These are phyloP conservation scores for Cyclotella distinguenda DNA, from an alignment of 108 stramenopile species.

Conservation along the genomic window DNA sequence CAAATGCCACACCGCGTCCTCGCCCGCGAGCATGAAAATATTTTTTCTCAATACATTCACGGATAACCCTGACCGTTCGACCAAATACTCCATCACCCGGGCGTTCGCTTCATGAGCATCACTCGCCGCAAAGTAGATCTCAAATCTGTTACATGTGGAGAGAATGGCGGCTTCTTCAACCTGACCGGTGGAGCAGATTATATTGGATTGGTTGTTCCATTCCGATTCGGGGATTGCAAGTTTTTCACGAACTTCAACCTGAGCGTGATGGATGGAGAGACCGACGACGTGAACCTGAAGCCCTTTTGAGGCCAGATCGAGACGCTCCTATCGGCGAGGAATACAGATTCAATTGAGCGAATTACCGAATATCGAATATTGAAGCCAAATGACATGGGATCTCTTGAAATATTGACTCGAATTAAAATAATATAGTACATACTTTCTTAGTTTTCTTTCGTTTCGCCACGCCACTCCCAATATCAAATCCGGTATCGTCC, in stretches of 20 bases:
- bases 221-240: conserved; percentile 93
- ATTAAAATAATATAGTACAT: neutral
- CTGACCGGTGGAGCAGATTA: conserved; percentile 73
- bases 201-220: conserved; percentile 89
- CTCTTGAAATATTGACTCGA: neutral
- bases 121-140: conserved; percentile 93
- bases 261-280: conserved; percentile 96
- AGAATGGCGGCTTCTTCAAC: conserved; percentile 95
- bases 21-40: conserved; percentile 93
- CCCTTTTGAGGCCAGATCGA: conserved; percentile 85
- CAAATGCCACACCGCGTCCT: conserved; percentile 97
- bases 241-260: conserved; percentile 97
- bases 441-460: conserved; percentile 45
- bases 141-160: conserved; percentile 98
- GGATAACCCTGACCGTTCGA: conserved; percentile 80
- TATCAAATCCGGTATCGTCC: conserved; percentile 13
- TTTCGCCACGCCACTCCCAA: conserved; percentile 2
- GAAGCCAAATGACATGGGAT: neutral
- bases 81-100: conserved; percentile 81
- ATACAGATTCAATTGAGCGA: neutral
- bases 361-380: too few relatives aligned
- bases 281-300: conserved; percentile 95
- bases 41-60: conserved; percentile 82
- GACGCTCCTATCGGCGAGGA: conserved; percentile 66
- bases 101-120: conserved; percentile 91